Base-by-base conservation (phyloP, 345 rosid species). In the Boechera retrofracta region DNA sequence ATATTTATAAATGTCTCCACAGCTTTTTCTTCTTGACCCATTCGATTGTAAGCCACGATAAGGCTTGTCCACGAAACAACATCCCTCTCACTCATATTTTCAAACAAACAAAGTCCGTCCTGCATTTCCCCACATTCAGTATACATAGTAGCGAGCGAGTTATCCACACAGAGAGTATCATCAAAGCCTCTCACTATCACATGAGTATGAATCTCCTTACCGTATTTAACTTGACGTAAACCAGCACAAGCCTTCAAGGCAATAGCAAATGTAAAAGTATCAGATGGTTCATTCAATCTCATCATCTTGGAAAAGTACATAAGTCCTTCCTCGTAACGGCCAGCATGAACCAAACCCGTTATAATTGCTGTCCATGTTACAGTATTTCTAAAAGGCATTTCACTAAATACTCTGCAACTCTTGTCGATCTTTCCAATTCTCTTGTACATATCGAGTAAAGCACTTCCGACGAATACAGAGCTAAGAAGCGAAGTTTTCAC, bases 341-440 rank as follows among this genome's bases (percentile, higher is more conserved):
- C 90, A 21, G 82, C 81, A 28, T 82, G 91, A 77, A 90, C 97
- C 70, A 94, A 83, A 48, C 92, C 93, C 0, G 92, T 88, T 51
- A 92, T 94, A 57, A 88, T 66, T 6, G 97, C 87, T 31, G 98
- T 92, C 97, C 97, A 94, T 0, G 97, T 86, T 29, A 89, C 89
- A 0, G 89, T 86, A 79, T 89, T 92, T 74, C 81, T 83, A 13
- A 53, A 28, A 12, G 88, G 89, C 95, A 94, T 86, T 72, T 87
- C 95, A 44, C 78, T 77, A 39, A 92, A 94, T 26, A 90, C 83
- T 76, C 79, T 74, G 53, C 86, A 85, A 73, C 93, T 88, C 16
- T 73, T 44, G 12, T 85, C 82, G n/a, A 83, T 76, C 52, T 80
- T 80, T 32, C 92, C 91, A 32, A 61, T 7, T 75, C 87, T 89